Percentiles rank a stretch among this genome's conserved stretches.
phyloP scores from a whole-genome alignment of 371 early-diverging fungal genomes.

The Mortierella sp. region DNA sequence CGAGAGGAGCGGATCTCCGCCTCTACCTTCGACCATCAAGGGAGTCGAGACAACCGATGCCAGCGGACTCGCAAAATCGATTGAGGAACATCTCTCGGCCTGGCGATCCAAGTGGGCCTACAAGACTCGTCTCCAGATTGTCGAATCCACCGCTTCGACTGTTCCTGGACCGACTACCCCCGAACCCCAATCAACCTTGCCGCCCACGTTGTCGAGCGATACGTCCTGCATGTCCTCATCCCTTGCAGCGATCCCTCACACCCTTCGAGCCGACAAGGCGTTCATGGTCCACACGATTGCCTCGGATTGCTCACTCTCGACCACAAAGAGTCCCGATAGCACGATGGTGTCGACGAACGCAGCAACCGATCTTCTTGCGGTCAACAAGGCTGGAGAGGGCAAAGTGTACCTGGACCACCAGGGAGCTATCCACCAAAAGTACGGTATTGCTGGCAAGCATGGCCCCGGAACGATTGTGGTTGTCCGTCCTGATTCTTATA shows the following conservation, averaged over 20 bases:
- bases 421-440: conserved; percentile 33
- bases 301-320: neutral
- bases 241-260: conserved; percentile 12
- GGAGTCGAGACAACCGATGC: conserved; percentile 19
- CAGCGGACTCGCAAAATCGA: conserved; percentile 14
- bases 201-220: neutral
- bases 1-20: neutral
- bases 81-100: conserved; percentile 10
- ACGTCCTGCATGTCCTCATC: neutral
- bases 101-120: conserved; percentile 37
- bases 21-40: conserved; percentile 10
- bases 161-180: neutral
- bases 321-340: neutral
- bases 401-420: conserved; percentile 42
- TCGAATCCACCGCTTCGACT: neutral
- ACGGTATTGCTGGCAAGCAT: conserved; percentile 33
- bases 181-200: neutral
- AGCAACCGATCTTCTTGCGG: conserved; percentile 7
- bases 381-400: conserved; percentile 36
- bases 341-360: neutral
- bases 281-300: conserved; percentile 42
- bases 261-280: neutral
- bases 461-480: conserved; percentile 47
- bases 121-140: conserved; percentile 7
- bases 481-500: conserved; percentile 40